Evolutionary conservation across 148 eudicot genomes (phyloP), one percentile per base, ranked within the genome.

Genomic region (Diospyros kaki): DNA sequence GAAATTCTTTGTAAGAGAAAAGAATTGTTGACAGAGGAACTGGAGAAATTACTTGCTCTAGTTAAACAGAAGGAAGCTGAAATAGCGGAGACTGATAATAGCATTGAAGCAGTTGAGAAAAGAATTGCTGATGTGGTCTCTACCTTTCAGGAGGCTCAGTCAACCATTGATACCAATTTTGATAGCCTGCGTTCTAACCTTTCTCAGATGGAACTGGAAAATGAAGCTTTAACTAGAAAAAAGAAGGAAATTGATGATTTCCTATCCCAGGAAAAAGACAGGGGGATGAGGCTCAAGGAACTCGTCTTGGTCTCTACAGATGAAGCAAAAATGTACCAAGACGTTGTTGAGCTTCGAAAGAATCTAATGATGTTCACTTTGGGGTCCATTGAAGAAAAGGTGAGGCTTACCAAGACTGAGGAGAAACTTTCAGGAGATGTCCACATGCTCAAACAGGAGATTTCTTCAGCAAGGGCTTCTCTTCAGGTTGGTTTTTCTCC

Each of bases 61-160:
- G 93, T 86, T 71, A 83, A 77, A 76, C 85, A 79, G 74, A 91
- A 91, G 81, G 93, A 91, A 81, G 84, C 87, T 66, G 93, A 91
- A 77, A 82, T 91, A 81, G 77, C 89, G 64, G 87, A 80, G 79
- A 87, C 83, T 62, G 82, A 91, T 80, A 66, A 76, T 48, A 82
- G 77, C 64, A 87, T 91, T 77, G 87, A 82, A 71, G 81, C 60
- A 46, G 86, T 89, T 73, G 93, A 91, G 75, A 82, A 91, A 73
- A 89, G 81, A 80, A 87, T 91, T 52, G 77, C 80, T 79, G 85
- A 84, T 70, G 90, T 82, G 62, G 77, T 82, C 74, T 83, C 86
- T 68, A 80, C 82, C 79, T 89, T 86, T 78, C 80, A 84, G 74
- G 89, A 84, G 80, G 83, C 74, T 46, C 87, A 75, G 76, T 76